Conservation (phyloP, 805 yeast genomes). For the Nakazawaea wickerhamii region DNA sequence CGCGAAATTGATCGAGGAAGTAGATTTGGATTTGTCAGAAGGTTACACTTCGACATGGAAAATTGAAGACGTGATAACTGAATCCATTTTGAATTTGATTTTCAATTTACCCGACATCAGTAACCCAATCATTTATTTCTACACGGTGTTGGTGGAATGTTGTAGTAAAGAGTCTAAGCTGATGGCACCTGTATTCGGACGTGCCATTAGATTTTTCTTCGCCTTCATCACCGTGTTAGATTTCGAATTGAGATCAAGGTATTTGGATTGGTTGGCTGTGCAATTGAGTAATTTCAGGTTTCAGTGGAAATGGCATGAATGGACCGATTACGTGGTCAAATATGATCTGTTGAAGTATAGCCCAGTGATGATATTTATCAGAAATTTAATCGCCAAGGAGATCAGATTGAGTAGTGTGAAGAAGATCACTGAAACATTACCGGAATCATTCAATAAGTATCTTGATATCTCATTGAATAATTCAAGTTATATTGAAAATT, state of each 20-base stretch:
- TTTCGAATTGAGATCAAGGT: constrained; percentile 66
- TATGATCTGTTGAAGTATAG: constrained; percentile 47
- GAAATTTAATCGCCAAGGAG: constrained; percentile 78
- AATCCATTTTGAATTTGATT: constrained; percentile 71
- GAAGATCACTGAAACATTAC: constrained; percentile 67
- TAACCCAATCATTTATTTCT: constrained; percentile 72
- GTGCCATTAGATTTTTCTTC: constrained; percentile 83
- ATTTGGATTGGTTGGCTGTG: constrained; percentile 85
- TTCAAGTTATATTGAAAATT: constrained; percentile 29
- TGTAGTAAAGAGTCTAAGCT: constrained; percentile 77
- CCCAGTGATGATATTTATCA: constrained; percentile 70
- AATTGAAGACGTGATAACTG: constrained; percentile 84
- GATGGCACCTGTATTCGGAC: constrained; percentile 91
- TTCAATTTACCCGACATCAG: constrained; percentile 67
- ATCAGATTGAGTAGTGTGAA: constrained; percentile 72
- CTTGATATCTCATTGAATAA: constrained; percentile 37
- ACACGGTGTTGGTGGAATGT: constrained; percentile 78
- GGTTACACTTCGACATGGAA: constrained; percentile 67
- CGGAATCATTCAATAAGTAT: constrained; percentile 47
- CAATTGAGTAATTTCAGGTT: constrained; percentile 92
- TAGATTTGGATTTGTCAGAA: constrained; percentile 33
- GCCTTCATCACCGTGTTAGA: constrained; percentile 62
- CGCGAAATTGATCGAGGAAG: constrained; percentile 23
- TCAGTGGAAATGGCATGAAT: constrained; percentile 97
- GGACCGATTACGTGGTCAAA: constrained; percentile 59